Base-by-base conservation (phyloP, 805 yeast genomes). In the Wickerhamomyces strasburgensis region DNA sequence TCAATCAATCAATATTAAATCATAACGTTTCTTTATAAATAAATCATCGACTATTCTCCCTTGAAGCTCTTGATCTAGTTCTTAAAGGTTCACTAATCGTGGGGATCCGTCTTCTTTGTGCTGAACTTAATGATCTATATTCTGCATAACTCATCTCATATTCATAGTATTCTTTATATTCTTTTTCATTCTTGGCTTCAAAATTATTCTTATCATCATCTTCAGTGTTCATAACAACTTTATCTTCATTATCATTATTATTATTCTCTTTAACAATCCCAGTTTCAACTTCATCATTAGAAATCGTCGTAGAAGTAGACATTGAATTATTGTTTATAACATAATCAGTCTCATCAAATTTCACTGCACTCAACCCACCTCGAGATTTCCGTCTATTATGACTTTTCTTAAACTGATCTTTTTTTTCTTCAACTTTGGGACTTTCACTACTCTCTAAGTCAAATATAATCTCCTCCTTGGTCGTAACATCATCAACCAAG, bases 41-140 rank as follows among this genome's bases (percentile, higher is more conserved):
- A 26, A 16, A 14, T 23, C 7, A 5, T 15, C 16, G 10, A 16
- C 5, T 6, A 31, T 38, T 49, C 35, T 51, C 53, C 18, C 54
- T 44, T 9, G 55, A 49, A 1, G 56, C 42, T 24, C 54, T 41
- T 31, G 56, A 49, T 42, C 60, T 42, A 2, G 60, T 56, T 31
- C 60, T 33, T 19, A 52, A 24, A 1, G 60, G 58, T 14, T 49
- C 55, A 3, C 53, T 38, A 1, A 52, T 35, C 3, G 54, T 41
- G 2, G 60, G 60, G 0, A 44, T 41, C 27, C 60, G 36, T 41
- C 58, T 47, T 36, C 53, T 44, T 25, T 54, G 57, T 9, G 58
- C 40, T 2, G 57, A 41, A 2, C 53, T 47, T 19, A 54, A n/a
- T 5, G 26, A 23, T 11, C 19, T 19, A n/a, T 29, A 27, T 17